Conservation (phyloP, 169 alveolate genomes). For the Cryptosporidium bovis region DNA sequence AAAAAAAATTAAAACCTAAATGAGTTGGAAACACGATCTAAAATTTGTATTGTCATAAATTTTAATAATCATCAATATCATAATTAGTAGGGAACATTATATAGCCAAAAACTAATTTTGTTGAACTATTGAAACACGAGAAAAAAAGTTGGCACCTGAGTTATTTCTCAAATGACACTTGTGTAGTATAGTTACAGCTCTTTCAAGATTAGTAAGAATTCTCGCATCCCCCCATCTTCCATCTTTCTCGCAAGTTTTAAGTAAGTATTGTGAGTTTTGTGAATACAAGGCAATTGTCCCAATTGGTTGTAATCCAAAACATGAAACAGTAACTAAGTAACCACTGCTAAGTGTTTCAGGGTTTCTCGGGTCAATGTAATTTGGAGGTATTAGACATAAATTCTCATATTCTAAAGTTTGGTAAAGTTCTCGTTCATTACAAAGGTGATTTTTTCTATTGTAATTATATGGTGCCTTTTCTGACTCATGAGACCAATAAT, state of each 20-base stretch:
- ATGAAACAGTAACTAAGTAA: constrained; percentile 51
- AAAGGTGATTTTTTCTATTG: constrained; percentile 49
- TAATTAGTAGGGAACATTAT: neutral
- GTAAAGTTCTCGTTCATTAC: constrained; percentile 37
- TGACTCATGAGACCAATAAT: constrained; percentile 56
- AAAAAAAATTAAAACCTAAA: constrained; percentile 20
- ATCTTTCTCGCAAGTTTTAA: constrained; percentile 37
- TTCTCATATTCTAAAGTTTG: constrained; percentile 17
- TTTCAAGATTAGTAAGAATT: constrained; percentile 35
- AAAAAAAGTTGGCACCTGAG: constrained; percentile 7
- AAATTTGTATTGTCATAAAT: neutral
- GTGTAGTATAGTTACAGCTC: constrained; percentile 52
- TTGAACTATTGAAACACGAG: constrained; percentile 26
- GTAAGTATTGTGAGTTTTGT: constrained; percentile 22
- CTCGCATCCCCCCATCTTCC: constrained; percentile 61
- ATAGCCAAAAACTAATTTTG: neutral
- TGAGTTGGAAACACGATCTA: neutral
- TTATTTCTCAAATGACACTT: constrained; percentile 55
- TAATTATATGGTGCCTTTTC: constrained; percentile 25
- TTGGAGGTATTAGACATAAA: constrained; percentile 40
- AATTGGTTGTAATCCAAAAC: constrained; percentile 67
- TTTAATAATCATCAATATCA: neutral
- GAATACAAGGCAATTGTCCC: constrained; percentile 42
- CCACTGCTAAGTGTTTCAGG: constrained; percentile 23
- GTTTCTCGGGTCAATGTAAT: constrained; percentile 36